Percentiles rank a stretch among this genome's conserved stretches.
phyloP scores from a whole-genome alignment of 257 asterid genomes.

The Capsicum pubescens region DNA sequence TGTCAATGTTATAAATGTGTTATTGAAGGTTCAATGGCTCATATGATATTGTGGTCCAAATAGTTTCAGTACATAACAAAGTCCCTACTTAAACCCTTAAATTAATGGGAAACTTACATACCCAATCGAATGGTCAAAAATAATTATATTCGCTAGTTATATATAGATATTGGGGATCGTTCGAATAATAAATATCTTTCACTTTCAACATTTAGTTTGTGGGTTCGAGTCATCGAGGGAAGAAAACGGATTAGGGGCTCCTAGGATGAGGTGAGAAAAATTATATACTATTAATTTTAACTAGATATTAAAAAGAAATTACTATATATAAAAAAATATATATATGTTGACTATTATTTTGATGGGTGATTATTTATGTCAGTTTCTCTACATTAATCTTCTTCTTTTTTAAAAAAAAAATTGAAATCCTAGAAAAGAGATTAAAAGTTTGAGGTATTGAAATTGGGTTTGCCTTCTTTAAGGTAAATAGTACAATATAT shows the following conservation, averaged over 20 bases:
- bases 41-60: slow-evolving; percentile 19
- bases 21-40: background rate
- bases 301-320: no score
- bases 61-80: background rate
- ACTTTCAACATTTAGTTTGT: no score
- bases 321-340: no score
- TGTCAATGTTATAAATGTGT: background rate
- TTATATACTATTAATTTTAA: background rate
- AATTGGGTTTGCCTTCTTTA: background rate
- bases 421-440: background rate
- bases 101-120: background rate
- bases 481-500: background rate
- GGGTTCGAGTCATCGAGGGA: no score
- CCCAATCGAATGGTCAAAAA: background rate
- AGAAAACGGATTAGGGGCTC: no score
- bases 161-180: background rate
- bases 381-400: no score
- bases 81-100: background rate
- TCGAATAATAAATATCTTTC: no score
- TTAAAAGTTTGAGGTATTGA: background rate
- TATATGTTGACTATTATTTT: background rate
- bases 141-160: background rate
- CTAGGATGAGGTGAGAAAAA: no score
- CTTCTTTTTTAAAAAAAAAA: background rate
- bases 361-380: background rate